phyloP scores from a whole-genome alignment of 805 yeast species.

The Teunomyces aglyptinius region DNA sequence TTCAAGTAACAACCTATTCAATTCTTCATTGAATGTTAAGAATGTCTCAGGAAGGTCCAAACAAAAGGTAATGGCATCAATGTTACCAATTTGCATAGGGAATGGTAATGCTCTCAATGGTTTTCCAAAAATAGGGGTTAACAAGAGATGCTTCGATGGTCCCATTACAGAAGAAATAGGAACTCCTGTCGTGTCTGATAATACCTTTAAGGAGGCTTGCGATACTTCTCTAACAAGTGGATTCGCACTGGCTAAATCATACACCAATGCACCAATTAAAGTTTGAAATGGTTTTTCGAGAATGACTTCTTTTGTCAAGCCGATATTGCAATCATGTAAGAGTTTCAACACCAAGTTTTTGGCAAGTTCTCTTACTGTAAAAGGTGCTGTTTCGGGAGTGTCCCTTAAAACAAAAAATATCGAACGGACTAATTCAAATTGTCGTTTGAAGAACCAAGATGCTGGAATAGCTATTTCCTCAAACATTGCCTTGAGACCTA shows the following conservation, averaged over 20 bases:
- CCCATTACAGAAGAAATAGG: slow-evolving; percentile 73
- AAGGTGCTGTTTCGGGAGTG: slow-evolving; percentile 84
- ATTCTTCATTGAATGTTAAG: slow-evolving; percentile 82
- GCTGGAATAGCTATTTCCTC: slow-evolving; percentile 66
- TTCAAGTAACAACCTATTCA: slow-evolving; percentile 79
- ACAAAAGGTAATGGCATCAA: slow-evolving; percentile 95
- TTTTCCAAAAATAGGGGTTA: slow-evolving; percentile 94
- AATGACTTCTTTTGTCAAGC: slow-evolving; percentile 59
- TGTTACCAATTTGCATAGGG: slow-evolving; percentile 98
- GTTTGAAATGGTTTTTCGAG: slow-evolving; percentile 74
- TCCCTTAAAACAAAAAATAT: slow-evolving; percentile 88
- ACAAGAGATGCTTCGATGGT: slow-evolving; percentile 76
- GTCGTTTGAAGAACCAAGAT: slow-evolving; percentile 72
- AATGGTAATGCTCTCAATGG: slow-evolving; percentile 96
- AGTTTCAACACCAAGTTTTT: slow-evolving; percentile 62
- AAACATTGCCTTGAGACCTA: slow-evolving; percentile 75
- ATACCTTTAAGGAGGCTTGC: slow-evolving; percentile 61
- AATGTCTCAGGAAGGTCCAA: slow-evolving; percentile 77
- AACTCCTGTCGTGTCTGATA: slow-evolving; percentile 68
- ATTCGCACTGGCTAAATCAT: slow-evolving; percentile 89
- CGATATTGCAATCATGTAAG: slow-evolving; percentile 61
- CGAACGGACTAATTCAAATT: slow-evolving; percentile 81
- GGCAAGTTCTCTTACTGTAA: slow-evolving; percentile 71
- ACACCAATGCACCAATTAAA: slow-evolving; percentile 83
- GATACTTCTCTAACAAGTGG: slow-evolving; percentile 79